Percentiles rank a stretch among this genome's conserved stretches.
Evolutionary conservation across 208 protist species (phyloP).

Genomic region (Crithidia brevicula): DNA sequence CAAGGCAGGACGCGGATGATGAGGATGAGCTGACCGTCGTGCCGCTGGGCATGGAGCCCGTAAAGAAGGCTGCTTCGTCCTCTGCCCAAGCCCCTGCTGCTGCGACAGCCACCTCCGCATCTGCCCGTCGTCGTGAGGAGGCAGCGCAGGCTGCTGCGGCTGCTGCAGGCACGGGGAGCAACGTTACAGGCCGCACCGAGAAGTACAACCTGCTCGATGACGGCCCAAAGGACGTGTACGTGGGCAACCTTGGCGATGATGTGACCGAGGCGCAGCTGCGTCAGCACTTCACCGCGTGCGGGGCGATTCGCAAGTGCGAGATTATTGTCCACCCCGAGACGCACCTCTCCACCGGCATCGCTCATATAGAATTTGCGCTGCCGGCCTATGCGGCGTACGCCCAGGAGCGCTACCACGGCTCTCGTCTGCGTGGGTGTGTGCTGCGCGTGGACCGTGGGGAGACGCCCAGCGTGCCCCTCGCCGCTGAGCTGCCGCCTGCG

Average conservation of each 20-base stretch:
- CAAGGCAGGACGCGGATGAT: conserved; percentile 5
- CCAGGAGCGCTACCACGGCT: conserved; percentile 83
- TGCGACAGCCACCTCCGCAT: neutral
- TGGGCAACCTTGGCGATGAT: conserved; percentile 83
- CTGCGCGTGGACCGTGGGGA: conserved; percentile 90
- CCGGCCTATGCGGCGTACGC: conserved; percentile 88
- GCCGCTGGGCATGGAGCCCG: conserved; percentile 47
- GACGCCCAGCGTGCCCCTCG: conserved; percentile 67
- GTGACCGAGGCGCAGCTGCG: conserved; percentile 80
- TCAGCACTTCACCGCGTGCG: conserved; percentile 78
- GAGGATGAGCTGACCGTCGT: conserved; percentile 42
- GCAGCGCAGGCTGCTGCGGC: conserved; percentile 6
- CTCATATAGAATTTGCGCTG: conserved; percentile 72
- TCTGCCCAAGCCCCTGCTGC: conserved; percentile 1
- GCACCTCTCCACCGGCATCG: conserved; percentile 76
- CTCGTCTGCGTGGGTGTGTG: conserved; percentile 70
- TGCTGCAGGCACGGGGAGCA: conserved; percentile 26
- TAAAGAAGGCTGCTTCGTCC: conserved; percentile 1
- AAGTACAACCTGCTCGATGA: conserved; percentile 88
- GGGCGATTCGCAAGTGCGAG: conserved; percentile 65
- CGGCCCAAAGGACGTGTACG: conserved; percentile 77
- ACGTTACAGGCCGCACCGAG: conserved; percentile 70
- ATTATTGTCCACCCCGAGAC: conserved; percentile 84
- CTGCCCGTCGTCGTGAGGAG: conserved; percentile 12
- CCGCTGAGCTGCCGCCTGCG: conserved; percentile 40